Evolutionary conservation across 495 filamentous ascomycete genomes (phyloP).

Genomic region (Penicillium tannophilum): DNA sequence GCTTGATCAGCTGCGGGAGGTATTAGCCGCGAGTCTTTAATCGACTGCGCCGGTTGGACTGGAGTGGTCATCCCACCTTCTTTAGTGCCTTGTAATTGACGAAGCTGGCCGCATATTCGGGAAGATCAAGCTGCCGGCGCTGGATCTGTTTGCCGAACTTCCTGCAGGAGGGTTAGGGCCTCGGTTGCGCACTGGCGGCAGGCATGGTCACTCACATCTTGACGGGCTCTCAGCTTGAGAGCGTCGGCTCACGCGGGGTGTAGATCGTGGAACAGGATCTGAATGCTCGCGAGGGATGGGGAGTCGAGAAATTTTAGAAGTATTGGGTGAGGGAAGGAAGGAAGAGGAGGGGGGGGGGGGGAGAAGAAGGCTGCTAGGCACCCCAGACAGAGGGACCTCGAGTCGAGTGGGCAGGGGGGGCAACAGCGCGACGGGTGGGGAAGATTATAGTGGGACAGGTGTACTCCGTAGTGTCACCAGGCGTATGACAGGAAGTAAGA

Average conservation of each 20-base stretch:
- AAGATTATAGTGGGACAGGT: slow-evolving; percentile 27
- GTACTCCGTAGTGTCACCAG: slow-evolving; percentile 17
- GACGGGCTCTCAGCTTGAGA: slow-evolving; percentile 23
- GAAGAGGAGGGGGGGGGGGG: slow-evolving; percentile 4
- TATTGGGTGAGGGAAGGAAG: slow-evolving; percentile 1
- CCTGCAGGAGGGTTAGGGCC: slow-evolving; percentile 52
- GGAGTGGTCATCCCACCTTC: slow-evolving; percentile 62
- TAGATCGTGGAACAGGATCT: not conserved
- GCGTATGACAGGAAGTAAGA: slow-evolving; percentile 11
- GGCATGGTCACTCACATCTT: slow-evolving; percentile 36
- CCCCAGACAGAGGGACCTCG: slow-evolving; percentile 8
- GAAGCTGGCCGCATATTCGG: slow-evolving; percentile 98
- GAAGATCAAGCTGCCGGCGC: slow-evolving; percentile 96
- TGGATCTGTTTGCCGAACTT: slow-evolving; percentile 99
- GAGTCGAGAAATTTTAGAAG: not conserved
- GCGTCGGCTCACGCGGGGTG: slow-evolving; percentile 17
- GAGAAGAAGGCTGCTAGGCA: not conserved
- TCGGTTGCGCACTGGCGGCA: not conserved
- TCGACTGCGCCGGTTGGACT: not conserved
- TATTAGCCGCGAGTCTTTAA: slow-evolving; percentile 18
- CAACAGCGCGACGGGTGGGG: slow-evolving; percentile 23
- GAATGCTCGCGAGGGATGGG: slow-evolving; percentile 3
- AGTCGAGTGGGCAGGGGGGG: slow-evolving; percentile 19
- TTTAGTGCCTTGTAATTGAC: slow-evolving; percentile 99
- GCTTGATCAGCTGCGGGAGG: slow-evolving; percentile 85